Base-by-base conservation (phyloP, 2,329 filamentous ascomycete species). In the Alternaria conjuncta region DNA sequence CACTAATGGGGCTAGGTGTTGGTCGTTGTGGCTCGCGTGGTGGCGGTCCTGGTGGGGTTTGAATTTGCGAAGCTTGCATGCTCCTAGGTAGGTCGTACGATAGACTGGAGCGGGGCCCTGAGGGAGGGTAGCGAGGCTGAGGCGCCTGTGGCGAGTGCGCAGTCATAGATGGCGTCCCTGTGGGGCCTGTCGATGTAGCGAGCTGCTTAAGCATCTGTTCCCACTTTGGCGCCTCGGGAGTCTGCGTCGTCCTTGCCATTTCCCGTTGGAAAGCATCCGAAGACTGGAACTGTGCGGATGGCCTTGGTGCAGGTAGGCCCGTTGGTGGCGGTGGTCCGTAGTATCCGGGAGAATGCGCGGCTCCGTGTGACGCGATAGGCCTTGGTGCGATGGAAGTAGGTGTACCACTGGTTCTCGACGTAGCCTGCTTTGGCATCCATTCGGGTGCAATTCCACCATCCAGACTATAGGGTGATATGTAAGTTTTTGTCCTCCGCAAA, bases 401-500 rank as follows among this genome's bases (percentile, higher is more conserved):
- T 45, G 64, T 45, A 21, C 65, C 57, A 55, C 44, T 56, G 41
- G 63, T 41, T 49, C 50, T 51, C 15, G 59, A 53, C 12, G 30
- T 51, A 11, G 68, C 54, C 15, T 66, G 66, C 56, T 74, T 71
- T 9, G 80, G 78, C 70, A 76, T 77, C 73, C 80, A 84, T 57
- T 80, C 77, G 13, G 78, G 67, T 25, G 79, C 72, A 61, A 82
- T 82, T 44, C 80, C 80, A 61, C 79, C 80, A 64, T 78, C 78
- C 55, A 77, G 76, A 67, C 80, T 77, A 71, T 84, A 84, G 61
- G 83, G 83, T 65, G 82, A 84, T 57, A 82, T 78, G 75, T 84
- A 84, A 72, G 79, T 79, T 72, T 82, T 81, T 66, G 80, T 79
- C 72, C 80, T 76, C 63, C 82, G 76, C 54, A 81, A 78, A 71